These are phyloP conservation scores for Crithidia sp. DNA, from an alignment of 208 protist species.

Conservation along the genomic window DNA sequence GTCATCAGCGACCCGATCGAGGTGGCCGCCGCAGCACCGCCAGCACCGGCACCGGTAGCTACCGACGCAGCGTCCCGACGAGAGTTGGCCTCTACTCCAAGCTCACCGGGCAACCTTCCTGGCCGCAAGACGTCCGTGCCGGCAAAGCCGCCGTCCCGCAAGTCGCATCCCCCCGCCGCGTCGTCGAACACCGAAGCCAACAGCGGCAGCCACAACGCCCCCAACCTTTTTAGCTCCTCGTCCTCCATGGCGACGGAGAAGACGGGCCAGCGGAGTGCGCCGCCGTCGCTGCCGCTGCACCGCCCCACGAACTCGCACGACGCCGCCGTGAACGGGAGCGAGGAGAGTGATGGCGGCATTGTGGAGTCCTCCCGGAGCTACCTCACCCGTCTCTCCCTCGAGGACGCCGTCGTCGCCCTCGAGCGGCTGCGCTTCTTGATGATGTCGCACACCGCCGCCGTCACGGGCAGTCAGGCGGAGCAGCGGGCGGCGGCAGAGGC, in stretches of 20 bases:
- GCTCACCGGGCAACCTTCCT: not conserved
- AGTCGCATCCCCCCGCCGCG: not conserved
- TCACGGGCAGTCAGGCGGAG: conserved; percentile 12
- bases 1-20: not conserved
- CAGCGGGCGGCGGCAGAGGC: not conserved
- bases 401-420: conserved; percentile 41
- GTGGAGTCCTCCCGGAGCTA: conserved; percentile 28
- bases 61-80: too few species aligned
- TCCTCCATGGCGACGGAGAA: conserved; percentile 15
- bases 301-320: conserved; percentile 1
- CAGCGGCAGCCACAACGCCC: not conserved
- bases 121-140: not conserved
- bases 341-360: conserved; percentile 31
- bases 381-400: conserved; percentile 45
- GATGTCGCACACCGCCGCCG: conserved; percentile 28
- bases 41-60: too few species aligned
- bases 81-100: too few species aligned
- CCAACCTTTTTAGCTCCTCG: conserved; percentile 6
- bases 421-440: conserved; percentile 41
- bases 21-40: not conserved
- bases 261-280: not conserved
- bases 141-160: conserved; percentile 5
- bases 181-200: not conserved
- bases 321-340: not conserved
- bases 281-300: conserved; percentile 14